Conservation (phyloP, 108 stramenopile genomes). For the Chaetoceros tenuissimus region DNA sequence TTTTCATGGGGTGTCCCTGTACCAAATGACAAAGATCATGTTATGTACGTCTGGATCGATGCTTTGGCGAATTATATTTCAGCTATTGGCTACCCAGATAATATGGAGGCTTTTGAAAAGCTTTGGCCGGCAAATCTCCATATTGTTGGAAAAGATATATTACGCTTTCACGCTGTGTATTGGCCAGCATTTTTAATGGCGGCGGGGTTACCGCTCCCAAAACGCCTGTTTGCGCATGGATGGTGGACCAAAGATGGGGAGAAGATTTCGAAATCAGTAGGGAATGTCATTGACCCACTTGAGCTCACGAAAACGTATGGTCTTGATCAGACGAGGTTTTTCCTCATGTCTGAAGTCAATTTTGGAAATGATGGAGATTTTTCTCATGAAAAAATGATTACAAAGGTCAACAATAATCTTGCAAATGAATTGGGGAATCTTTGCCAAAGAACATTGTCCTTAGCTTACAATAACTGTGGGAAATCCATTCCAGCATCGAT, state of each 20-base stretch:
- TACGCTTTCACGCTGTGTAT: constrained; percentile 95
- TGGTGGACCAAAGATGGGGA: constrained; percentile 98
- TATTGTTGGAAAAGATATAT: constrained; percentile 97
- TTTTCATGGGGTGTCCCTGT: constrained; percentile 94
- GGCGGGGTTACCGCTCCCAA: constrained; percentile 87
- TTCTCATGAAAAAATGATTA: constrained; percentile 75
- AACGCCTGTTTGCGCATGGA: constrained; percentile 91
- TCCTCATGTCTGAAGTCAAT: constrained; percentile 83
- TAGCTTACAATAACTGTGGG: constrained; percentile 85
- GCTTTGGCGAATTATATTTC: constrained; percentile 95
- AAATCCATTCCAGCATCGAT: constrained; percentile 46
- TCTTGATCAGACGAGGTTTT: constrained; percentile 89
- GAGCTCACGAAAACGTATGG: constrained; percentile 83
- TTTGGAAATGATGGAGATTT: constrained; percentile 94
- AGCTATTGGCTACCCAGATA: constrained; percentile 79
- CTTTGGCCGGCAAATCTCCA: constrained; percentile 88
- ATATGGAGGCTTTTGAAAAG: constrained; percentile 40
- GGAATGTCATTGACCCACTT: constrained; percentile 93
- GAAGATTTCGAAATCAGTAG: constrained; percentile 92
- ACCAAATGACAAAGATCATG: constrained; percentile 82
- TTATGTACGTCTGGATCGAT: constrained; percentile 99
- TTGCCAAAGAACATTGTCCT: constrained; percentile 78
- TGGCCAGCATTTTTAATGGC: constrained; percentile 98
- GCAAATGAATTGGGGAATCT: constrained; percentile 94
- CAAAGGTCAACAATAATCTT: constrained; percentile 79